Conservation (phyloP, 768 basidiomycete genomes). For the Hemileccinum rubropunctum region DNA sequence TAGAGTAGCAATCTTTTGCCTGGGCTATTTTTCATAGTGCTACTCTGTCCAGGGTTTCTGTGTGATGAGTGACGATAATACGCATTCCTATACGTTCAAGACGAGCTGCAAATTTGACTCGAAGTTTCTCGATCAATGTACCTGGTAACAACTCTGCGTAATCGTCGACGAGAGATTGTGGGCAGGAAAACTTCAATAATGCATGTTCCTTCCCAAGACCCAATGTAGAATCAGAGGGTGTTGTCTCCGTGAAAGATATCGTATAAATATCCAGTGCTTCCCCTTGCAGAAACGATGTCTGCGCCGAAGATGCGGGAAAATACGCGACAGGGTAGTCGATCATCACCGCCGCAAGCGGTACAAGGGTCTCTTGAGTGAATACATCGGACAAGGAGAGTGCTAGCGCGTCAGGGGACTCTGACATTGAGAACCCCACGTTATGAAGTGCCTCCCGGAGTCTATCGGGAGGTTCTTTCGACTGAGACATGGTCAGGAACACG, state of each 20-base stretch:
- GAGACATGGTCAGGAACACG: slow-evolving; percentile 2
- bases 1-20: slow-evolving; percentile 47
- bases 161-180: slow-evolving; percentile 26
- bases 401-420: slow-evolving; percentile 3
- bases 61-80: slow-evolving; percentile 29
- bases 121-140: slow-evolving; percentile 31
- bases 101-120: slow-evolving; percentile 33
- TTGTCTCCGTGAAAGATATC: slow-evolving; percentile 9
- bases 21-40: slow-evolving; percentile 36
- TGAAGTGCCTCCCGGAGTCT: slow-evolving; percentile 14
- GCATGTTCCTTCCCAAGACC: slow-evolving; percentile 27
- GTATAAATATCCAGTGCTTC: slow-evolving; percentile 52
- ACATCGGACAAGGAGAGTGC: slow-evolving; percentile 31
- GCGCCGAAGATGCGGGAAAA: slow-evolving; percentile 41
- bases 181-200: slow-evolving; percentile 60
- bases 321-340: slow-evolving; percentile 64
- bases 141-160: slow-evolving; percentile 14
- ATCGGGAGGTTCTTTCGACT: slow-evolving; percentile 13
- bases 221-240: background rate
- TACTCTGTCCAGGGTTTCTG: slow-evolving; percentile 44
- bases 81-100: slow-evolving; percentile 24
- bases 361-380: slow-evolving; percentile 26
- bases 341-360: slow-evolving; percentile 57
- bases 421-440: slow-evolving; percentile 4
- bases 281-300: slow-evolving; percentile 42